Conservation (phyloP, 768 basidiomycete species). For the Hemileccinum impolitum region DNA sequence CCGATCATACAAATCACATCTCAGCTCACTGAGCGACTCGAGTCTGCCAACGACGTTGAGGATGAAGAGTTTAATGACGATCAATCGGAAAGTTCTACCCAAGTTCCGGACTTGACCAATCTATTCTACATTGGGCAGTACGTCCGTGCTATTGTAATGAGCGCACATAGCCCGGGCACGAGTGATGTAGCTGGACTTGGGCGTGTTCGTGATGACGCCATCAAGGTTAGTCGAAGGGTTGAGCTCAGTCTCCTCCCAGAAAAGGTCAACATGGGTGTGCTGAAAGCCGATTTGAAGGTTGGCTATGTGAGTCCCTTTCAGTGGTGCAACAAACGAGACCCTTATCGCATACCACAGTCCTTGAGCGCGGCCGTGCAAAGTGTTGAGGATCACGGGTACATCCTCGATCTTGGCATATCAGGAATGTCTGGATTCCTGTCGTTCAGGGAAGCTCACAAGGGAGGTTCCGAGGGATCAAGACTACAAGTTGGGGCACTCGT, state of each 20-base stretch:
- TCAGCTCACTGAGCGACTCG: conserved; percentile 70
- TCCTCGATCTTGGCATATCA: conserved; percentile 77
- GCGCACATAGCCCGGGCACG: conserved; percentile 64
- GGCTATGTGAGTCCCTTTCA: conserved; percentile 62
- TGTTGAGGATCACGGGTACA: conserved; percentile 93
- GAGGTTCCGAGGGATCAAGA: conserved; percentile 25
- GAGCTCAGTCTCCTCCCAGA: conserved; percentile 84
- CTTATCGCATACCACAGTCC: conserved; percentile 43
- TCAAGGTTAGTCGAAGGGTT: conserved; percentile 69
- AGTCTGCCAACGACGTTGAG: conserved; percentile 53
- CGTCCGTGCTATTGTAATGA: conserved; percentile 72
- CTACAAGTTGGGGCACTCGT: conserved; percentile 67
- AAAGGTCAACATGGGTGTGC: conserved; percentile 78
- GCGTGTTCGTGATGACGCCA: conserved; percentile 64
- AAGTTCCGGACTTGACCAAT: conserved; percentile 65
- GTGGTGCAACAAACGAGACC: background rate
- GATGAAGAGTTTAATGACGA: conserved; percentile 45
- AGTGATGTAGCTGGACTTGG: conserved; percentile 54
- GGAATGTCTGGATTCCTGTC: conserved; percentile 83
- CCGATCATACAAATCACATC: conserved; percentile 90
- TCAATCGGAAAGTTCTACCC: conserved; percentile 29
- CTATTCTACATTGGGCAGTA: conserved; percentile 87
- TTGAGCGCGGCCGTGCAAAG: conserved; percentile 75
- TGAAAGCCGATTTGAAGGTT: conserved; percentile 68
- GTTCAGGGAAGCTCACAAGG: conserved; percentile 63